These are phyloP conservation scores for Sclerotinia minor DNA, from an alignment of 2,329 filamentous ascomycete species.

Conservation along the genomic window DNA sequence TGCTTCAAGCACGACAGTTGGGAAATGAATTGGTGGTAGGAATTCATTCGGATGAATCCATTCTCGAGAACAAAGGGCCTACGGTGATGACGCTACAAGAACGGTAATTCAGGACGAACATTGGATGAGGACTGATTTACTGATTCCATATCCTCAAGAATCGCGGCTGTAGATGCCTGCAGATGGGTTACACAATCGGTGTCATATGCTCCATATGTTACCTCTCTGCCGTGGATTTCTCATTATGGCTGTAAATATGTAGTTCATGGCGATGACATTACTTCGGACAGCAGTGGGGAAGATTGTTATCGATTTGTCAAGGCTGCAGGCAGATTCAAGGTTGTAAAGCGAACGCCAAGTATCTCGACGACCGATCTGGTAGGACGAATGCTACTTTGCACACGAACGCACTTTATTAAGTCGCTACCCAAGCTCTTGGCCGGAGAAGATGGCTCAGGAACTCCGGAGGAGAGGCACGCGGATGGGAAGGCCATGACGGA, in stretches of 20 bases:
- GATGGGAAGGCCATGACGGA: conserved; percentile 70
- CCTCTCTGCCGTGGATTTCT: conserved; percentile 86
- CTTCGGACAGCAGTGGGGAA: conserved; percentile 86
- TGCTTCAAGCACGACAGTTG: conserved; percentile 91
- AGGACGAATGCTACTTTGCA: conserved; percentile 94
- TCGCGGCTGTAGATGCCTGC: conserved; percentile 90
- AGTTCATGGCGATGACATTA: conserved; percentile 96
- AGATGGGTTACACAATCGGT: conserved; percentile 89
- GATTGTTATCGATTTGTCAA: conserved; percentile 99
- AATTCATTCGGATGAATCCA: conserved; percentile 93
- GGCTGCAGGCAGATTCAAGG: conserved; percentile 87
- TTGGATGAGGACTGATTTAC: conserved; percentile 32
- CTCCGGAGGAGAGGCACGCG: conserved; percentile 62
- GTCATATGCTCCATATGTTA: conserved; percentile 89
- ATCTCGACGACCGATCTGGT: conserved; percentile 99
- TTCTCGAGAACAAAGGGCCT: conserved; percentile 94
- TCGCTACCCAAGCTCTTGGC: conserved; percentile 68
- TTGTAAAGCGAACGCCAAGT: conserved; percentile 92
- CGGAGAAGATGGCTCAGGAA: conserved; percentile 72
- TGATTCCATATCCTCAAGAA: conserved; percentile 50
- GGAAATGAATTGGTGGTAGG: conserved; percentile 87
- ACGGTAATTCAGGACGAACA: conserved; percentile 53
- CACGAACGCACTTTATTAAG: conserved; percentile 88
- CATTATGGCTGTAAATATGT: conserved; percentile 96
- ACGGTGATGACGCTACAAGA: conserved; percentile 95